Evolutionary conservation across 2,329 filamentous ascomycete genomes (phyloP), one percentile per base, ranked within the genome.

Genomic region (Calonectria multiphialidica): DNA sequence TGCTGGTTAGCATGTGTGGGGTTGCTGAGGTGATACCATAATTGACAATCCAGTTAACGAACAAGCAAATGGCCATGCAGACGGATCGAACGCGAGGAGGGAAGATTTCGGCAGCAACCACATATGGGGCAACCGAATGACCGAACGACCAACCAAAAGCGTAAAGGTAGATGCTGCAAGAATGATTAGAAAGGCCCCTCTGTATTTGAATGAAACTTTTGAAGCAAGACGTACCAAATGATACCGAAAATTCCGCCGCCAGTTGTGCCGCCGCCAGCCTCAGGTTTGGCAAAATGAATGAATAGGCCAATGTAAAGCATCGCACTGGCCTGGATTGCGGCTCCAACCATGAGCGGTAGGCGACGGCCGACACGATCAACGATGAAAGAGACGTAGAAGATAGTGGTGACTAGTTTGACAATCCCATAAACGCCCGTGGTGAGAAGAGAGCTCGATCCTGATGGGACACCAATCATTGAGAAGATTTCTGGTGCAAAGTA

Each of bases 351-450:
- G 65, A 82, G 66, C 47, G 81, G 78, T 64, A 77, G 80, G 18
- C 79, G 75, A 28, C 74, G 77, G n/a, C 83, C 76, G 40, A 83
- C 72, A 47, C 81, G 71, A 66, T 83, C 70, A 35, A 81, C 71
- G 73, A 83, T 67, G 76, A 83, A 78, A 50, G 86, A 69, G 7
- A 78, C 79, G 69, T 77, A 80, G 57, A 78, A 45, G 21, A 80
- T 66, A 5, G 76, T 75, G 12, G 78, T 72, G 40, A 72, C 71
- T 25, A 81, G 53, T 71, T 81, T 78, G 67, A 78, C 75, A 37
- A 78, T 62, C 37, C 76, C 76, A 33, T 75, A 76, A n/a, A 78
- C 73, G 49, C 70, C 79, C 61, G 74, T 79, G 67, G 55, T 79
- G 67, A 81, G 78, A 15, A 80, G 77, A 15, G 75, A 72, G 28